A percentile compares a stretch with the other conserved stretches of the same genome.
phyloP scores from a whole-genome alignment of 208 protist genomes.

The Leishmania aethiopica region DNA sequence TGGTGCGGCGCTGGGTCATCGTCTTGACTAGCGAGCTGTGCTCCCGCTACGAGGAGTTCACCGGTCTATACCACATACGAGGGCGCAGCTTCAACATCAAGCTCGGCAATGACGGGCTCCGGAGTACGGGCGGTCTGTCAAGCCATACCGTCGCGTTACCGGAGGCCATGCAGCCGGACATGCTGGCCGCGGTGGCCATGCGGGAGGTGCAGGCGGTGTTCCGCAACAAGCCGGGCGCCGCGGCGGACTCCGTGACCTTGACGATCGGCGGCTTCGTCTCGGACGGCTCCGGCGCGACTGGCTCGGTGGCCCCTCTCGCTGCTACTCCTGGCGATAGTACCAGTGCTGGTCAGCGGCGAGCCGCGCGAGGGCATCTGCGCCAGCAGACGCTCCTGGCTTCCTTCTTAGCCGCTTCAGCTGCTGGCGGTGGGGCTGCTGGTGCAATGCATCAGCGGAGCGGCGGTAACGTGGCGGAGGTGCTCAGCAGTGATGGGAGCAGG shows the following conservation, averaged over 20 bases:
- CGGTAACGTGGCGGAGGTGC: slow-evolving; percentile 1
- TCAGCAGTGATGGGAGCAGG: not conserved
- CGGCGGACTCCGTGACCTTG: slow-evolving; percentile 32
- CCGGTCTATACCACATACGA: slow-evolving; percentile 27
- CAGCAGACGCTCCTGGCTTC: slow-evolving; percentile 25
- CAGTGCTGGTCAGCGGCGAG: no score
- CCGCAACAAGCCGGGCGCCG: not conserved
- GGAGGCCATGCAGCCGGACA: slow-evolving; percentile 38
- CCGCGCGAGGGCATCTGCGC: not conserved
- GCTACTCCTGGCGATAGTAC: not conserved
- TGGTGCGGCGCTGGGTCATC: slow-evolving; percentile 54
- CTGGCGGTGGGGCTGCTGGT: not conserved
- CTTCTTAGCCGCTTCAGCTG: not conserved
- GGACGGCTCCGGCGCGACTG: slow-evolving; percentile 1
- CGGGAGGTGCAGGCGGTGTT: slow-evolving; percentile 15
- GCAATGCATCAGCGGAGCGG: not conserved
- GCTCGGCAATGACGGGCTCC: slow-evolving; percentile 49
- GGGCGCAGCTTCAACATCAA: slow-evolving; percentile 64
- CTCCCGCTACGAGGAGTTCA: slow-evolving; percentile 57
- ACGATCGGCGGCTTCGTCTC: slow-evolving; percentile 37
- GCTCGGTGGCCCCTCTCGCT: not conserved
- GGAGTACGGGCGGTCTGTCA: slow-evolving; percentile 30
- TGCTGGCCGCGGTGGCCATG: slow-evolving; percentile 22
- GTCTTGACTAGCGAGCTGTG: slow-evolving; percentile 64
- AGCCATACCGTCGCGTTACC: slow-evolving; percentile 51